Evolutionary conservation across 768 basidiomycete genomes (phyloP).

Genomic region (Phanerodontia chrysosporium): DNA sequence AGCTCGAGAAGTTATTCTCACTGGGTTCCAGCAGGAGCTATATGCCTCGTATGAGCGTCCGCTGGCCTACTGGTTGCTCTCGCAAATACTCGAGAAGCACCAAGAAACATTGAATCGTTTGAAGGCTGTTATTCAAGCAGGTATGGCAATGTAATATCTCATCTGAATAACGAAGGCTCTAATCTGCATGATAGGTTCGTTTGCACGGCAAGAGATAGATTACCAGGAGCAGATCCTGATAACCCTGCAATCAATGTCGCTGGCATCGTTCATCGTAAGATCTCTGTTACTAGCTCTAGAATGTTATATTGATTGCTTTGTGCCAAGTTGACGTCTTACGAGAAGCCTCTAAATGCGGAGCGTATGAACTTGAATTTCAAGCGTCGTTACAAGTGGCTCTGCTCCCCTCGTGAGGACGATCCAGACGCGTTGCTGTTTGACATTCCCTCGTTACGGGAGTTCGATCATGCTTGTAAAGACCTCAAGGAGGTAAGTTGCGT

Average conservation of each 20-base stretch:
- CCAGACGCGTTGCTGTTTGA: slow-evolving; percentile 41
- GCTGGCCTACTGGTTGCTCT: slow-evolving; percentile 74
- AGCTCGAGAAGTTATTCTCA: slow-evolving; percentile 64
- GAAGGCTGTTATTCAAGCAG: neutral
- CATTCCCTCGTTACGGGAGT: slow-evolving; percentile 52
- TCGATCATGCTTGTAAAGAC: slow-evolving; percentile 37
- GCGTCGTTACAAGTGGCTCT: slow-evolving; percentile 79
- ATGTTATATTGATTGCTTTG: neutral
- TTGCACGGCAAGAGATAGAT: slow-evolving; percentile 39
- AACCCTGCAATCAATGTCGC: slow-evolving; percentile 53
- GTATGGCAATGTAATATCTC: neutral
- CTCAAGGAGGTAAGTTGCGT: slow-evolving; percentile 11
- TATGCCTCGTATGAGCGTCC: slow-evolving; percentile 64
- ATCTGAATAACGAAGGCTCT: neutral
- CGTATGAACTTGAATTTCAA: slow-evolving; percentile 54
- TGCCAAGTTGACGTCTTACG: slow-evolving; percentile 43
- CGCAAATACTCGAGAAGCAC: slow-evolving; percentile 54
- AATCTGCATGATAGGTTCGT: slow-evolving; percentile 11
- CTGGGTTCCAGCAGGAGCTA: slow-evolving; percentile 75
- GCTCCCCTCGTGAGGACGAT: slow-evolving; percentile 52
- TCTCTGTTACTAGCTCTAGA: neutral
- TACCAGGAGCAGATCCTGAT: slow-evolving; percentile 51
- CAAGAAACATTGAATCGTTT: slow-evolving; percentile 50
- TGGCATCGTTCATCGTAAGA: slow-evolving; percentile 50
- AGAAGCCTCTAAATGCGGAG: slow-evolving; percentile 44